phyloP scores from a whole-genome alignment of 306 rosid species.

The Senna siamea region DNA sequence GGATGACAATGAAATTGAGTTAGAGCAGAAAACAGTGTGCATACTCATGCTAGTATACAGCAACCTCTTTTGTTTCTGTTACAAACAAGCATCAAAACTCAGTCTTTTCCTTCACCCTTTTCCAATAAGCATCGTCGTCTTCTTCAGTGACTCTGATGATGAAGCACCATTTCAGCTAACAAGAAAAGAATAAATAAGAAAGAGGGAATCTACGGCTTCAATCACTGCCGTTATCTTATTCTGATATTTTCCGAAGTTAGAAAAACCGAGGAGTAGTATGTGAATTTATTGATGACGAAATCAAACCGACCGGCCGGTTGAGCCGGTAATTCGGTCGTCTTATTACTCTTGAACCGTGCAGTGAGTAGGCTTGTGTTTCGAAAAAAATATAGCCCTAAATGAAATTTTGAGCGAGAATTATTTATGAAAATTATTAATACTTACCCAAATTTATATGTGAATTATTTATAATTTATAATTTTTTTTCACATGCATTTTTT shows the following conservation, averaged over 20 bases:
- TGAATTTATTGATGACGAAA: not conserved
- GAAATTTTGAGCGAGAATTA: no score
- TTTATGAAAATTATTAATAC: no score
- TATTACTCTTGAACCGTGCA: not conserved
- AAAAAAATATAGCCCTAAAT: no score
- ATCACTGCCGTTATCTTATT: not conserved
- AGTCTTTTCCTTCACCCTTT: not conserved
- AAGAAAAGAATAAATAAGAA: not conserved
- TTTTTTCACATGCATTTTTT: no score
- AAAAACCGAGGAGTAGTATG: no score
- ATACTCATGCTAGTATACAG: conserved; percentile 26
- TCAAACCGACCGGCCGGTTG: not conserved
- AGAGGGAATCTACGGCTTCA: not conserved
- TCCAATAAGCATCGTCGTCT: not conserved
- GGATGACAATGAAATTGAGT: conserved; percentile 40
- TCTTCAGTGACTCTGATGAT: not conserved
- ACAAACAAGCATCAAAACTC: not conserved
- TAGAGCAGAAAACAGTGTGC: conserved; percentile 35
- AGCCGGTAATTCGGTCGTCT: not conserved
- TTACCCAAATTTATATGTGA: no score
- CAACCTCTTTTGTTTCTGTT: no score
- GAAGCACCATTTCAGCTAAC: not conserved
- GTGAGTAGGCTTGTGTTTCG: not conserved
- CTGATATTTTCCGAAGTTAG: no score
- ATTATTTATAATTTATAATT: no score